These are phyloP conservation scores for Saccharomyces hybrid DNA, from an alignment of 1,139 yeast species.

Conservation along the genomic window DNA sequence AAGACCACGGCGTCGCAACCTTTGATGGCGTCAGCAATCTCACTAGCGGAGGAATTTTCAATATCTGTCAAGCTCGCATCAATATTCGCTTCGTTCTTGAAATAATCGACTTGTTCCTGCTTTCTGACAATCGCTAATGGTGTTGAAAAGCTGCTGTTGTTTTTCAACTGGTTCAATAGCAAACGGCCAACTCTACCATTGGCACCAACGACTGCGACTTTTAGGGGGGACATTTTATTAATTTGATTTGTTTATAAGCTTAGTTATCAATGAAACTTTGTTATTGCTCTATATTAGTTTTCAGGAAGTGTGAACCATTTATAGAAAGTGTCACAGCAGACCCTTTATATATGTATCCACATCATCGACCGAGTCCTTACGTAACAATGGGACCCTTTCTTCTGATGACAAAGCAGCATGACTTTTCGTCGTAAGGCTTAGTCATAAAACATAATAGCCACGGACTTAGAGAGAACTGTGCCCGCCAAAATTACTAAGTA, in stretches of 20 bases:
- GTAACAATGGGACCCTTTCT: neutral
- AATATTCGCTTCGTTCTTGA: conserved; percentile 9
- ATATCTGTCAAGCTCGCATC: conserved; percentile 37
- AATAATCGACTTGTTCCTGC: conserved; percentile 38
- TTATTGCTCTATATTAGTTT: neutral
- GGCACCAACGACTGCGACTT: conserved; percentile 50
- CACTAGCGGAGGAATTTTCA: conserved; percentile 32
- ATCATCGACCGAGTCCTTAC: neutral
- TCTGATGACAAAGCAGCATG: neutral
- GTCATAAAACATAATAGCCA: neutral
- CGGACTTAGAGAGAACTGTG: neutral
- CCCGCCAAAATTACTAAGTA: neutral
- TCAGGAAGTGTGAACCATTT: neutral
- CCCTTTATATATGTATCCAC: neutral
- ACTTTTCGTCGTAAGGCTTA: neutral
- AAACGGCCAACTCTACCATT: conserved; percentile 52
- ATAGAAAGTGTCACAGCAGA: neutral
- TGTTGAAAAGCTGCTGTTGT: conserved; percentile 8
- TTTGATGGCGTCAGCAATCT: conserved; percentile 35
- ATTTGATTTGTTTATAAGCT: neutral
- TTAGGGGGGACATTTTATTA: conserved; percentile 11
- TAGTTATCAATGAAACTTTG: neutral
- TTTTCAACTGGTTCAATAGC: conserved; percentile 30
- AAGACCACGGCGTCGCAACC: conserved; percentile 54
- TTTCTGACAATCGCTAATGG: conserved; percentile 49